Base-by-base conservation (phyloP, 306 rosid species). In the Adenanthera pavonina region DNA sequence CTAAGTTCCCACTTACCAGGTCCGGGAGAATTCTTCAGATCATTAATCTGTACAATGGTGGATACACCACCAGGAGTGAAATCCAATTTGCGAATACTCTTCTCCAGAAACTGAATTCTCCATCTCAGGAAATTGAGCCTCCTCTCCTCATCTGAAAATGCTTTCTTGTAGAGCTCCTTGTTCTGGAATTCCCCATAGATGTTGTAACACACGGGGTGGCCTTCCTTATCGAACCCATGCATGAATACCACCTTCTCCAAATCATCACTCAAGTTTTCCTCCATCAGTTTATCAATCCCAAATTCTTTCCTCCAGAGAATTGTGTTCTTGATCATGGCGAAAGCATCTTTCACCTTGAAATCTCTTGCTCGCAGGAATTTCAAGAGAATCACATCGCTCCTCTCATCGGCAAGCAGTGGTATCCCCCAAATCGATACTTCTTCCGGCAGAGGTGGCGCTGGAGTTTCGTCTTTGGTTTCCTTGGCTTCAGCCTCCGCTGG, bases 281-380 rank as follows among this genome's bases (percentile, higher is more conserved):
- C 93, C 72, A 89, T 19, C 38, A 91, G 34, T 38, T 87, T 86
- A 4, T 93, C 97, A 83, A 95, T 90, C 9, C 83, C 85, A 54
- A 93, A 95, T 60, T 92, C 94, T 68, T 88, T 92, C 14, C 97
- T 84, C 98, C 98, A 95, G 6, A 76, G 88, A 19, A 90, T 89
- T 0, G 93, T 88, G 89, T 89, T 92, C 81, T 91, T 91, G 80
- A 95, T 82, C 98, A 95, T 95, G 12, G 92, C 5, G 48, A 92
- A 87, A 0, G 98, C 97, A 0, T 95, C 98, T 53, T 92, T 95
- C 57, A 88, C 95, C 82, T 91, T 95, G 76, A 84, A 95, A 43
- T 95, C 97, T 75, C 98, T 91, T 35, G 98, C 98, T 5, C 97
- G 74, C 2, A 95, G 89, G 75, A 95, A 95, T 66, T 95, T 95